Conservation (phyloP, 169 alveolate species). For the Eimeria maxima region DNA sequence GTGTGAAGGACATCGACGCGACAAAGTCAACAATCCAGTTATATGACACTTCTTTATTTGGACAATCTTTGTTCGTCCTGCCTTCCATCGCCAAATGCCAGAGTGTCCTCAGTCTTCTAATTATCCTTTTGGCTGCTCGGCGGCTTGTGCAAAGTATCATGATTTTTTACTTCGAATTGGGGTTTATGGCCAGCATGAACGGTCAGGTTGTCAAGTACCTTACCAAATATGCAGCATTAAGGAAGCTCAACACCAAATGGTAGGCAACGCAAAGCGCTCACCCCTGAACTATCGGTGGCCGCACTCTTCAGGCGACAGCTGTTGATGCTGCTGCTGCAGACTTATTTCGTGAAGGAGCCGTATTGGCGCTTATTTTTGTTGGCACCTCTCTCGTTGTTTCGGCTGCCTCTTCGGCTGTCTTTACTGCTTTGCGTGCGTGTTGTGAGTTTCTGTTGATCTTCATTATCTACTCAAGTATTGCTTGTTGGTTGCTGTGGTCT, state of each 20-base stretch:
- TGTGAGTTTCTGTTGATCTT: neutral
- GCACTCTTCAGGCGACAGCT: neutral
- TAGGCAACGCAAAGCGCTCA: neutral
- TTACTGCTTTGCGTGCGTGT: neutral
- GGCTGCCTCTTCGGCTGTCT: neutral
- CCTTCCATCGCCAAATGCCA: constrained; percentile 45
- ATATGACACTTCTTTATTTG: constrained; percentile 32
- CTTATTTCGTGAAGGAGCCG: neutral
- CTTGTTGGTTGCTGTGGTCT: neutral
- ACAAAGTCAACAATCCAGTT: neutral
- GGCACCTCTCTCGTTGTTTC: neutral
- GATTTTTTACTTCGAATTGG: constrained; percentile 79
- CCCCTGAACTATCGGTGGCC: neutral
- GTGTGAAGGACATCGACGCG: constrained; percentile 26
- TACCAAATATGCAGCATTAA: constrained; percentile 56
- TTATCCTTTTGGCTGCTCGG: constrained; percentile 46
- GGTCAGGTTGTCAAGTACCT: constrained; percentile 73
- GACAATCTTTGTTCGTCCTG: constrained; percentile 24
- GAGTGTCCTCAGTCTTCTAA: neutral
- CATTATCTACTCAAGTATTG: neutral
- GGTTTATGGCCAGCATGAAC: constrained; percentile 77
- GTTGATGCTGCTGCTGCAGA: constrained; percentile 12
- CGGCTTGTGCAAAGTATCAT: constrained; percentile 44
- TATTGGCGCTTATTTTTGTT: neutral
- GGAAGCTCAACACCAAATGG: constrained; percentile 74